These are phyloP conservation scores for Picea abies DNA, from an alignment of 83 land plant species.

Conservation along the genomic window DNA sequence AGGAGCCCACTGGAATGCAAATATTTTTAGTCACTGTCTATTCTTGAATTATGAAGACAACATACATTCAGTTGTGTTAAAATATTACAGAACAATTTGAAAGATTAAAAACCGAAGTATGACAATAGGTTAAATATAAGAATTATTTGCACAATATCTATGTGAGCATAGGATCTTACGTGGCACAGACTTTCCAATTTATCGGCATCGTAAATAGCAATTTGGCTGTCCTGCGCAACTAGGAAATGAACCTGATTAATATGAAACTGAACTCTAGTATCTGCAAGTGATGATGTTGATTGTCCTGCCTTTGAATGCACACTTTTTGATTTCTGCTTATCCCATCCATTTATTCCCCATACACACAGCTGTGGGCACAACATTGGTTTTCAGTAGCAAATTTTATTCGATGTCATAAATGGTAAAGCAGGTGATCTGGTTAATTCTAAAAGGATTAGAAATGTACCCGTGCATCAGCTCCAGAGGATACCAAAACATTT, in stretches of 20 bases:
- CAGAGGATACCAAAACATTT: constrained; percentile 85
- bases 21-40: background rate
- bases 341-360: constrained; percentile 81
- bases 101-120: background rate
- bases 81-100: background rate
- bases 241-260: constrained; percentile 70
- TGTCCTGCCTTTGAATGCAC: constrained; percentile 54
- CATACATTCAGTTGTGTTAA: no score
- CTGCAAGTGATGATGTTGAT: constrained; percentile 36
- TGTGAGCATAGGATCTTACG: constrained; percentile 27
- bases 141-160: background rate
- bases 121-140: background rate
- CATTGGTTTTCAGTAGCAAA: background rate
- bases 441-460: background rate
- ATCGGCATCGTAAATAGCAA: constrained; percentile 71
- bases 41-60: no score
- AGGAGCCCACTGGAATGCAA: constrained; percentile 47
- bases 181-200: constrained; percentile 63
- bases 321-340: constrained; percentile 44
- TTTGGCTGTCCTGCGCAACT: constrained; percentile 76
- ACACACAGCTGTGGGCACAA: constrained; percentile 60
- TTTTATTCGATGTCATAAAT: background rate
- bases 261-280: constrained; percentile 73
- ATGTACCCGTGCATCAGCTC: constrained; percentile 88
- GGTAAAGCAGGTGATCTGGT: background rate